Evolutionary conservation across 1,284 basidiomycete genomes (phyloP), one percentile per base, ranked within the genome.

Genomic region (Cutaneotrichosporon sp.): DNA sequence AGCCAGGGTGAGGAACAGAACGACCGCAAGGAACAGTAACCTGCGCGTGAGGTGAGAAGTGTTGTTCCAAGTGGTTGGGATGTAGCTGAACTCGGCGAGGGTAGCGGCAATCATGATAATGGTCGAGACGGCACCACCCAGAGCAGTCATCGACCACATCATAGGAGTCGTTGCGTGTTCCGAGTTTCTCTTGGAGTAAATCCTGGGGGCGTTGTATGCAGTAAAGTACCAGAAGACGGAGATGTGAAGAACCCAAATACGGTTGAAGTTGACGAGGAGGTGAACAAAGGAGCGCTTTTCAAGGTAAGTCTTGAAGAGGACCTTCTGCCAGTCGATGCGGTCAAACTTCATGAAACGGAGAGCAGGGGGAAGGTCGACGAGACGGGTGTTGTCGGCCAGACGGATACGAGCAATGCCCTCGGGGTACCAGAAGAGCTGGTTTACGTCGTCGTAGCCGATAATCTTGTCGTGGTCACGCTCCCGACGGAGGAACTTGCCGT

Each of bases 381-480:
- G 81, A 33, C 91, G 85, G 22, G 87, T 89, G 84, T 91, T 93
- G 79, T 97, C 91, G 20, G 79, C 82, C 35, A 97, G 80, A 12
- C 85, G 81, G 65, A 98, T 97, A 35, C 90, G 81, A 25, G 91
- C 88, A 65, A 99, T 94, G 35, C 96, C 96, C 67, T 99, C 96
- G 5, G 96, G 96, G 74, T 98, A 99, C 94, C 94, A 99, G 77
- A 99, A 99, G 41, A 99, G 79, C 74, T 98, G 94, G 74, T 99
- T 98, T 66, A 98, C 88, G 75, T 98, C 94, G 74, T 99, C 94
- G 71, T 99, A 99, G 11, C 94, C 96, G 69, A 99, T 97, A 67
- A 97, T 91, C 62, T 86, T 81, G 59, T 92, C 86, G 72, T 97
- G 96, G 67, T 99, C 94, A 68, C 81, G 81, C 79, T 98, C 94